Evolutionary conservation across 129 eudicot genomes (phyloP), one percentile per base, ranked within the genome.

Genomic region (Artemisia annua): DNA sequence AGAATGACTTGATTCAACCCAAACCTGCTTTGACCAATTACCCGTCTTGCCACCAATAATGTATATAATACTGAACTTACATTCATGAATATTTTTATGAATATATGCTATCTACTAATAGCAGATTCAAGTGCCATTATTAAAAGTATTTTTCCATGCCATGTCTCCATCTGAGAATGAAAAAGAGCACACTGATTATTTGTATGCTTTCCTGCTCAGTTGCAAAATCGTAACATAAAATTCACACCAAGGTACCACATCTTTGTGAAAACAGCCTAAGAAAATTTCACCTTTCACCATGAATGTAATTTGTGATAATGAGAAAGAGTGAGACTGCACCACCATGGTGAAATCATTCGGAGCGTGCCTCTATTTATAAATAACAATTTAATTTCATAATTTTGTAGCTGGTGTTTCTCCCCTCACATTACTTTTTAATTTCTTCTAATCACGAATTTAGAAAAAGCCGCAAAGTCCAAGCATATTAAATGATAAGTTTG

Each of bases 191-290:
- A 24, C 1, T 24, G 18, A 35, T 70, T 54, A 17, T 55, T 70
- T 70, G 55, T 19, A 30, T 26, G 18, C 26, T 30, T 69, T 53
- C 63, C 18, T 52, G 48, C 49, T 8, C 17, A 24, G 57, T 67
- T 68, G 72, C 72, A 68, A 14, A 67, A 68, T 24, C 19, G 14
- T 68, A 49, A 49, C 48, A 3, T 14, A 22, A 49, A 14, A 24
- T 39, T 39, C 10, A 39, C 10, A 39, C 46, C 46, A 39, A 39
- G 46, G 46, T 39, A 39, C 46, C 46, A 39, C 46, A 39, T 39
- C 46, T 6, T 39, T 39, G 46, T 39, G 8, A 39, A 11, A 39
- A 39, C 8, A 39, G 46, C 10, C 46, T 1, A 39, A 39, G 46
- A 39, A 39, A 28, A 39, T 7, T 6, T 7, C 46, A 39, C 46